phyloP scores from a whole-genome alignment of 148 eudicot genomes.

The Tetragonia tetragonoides region DNA sequence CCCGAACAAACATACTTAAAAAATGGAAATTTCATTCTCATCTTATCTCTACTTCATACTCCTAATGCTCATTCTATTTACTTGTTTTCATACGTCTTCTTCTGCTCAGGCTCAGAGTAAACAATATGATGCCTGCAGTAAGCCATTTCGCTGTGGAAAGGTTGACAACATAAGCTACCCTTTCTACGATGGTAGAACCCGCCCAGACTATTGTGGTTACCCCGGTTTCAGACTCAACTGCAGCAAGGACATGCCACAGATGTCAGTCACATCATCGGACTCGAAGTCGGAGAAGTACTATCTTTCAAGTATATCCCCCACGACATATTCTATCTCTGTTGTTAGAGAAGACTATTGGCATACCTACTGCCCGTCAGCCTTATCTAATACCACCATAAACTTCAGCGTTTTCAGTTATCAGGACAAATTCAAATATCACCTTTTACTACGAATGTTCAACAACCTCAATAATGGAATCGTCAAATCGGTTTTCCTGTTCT shows the following conservation, averaged over 20 bases:
- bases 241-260: slow-evolving; percentile 13
- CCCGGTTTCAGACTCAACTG: slow-evolving; percentile 50
- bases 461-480: neutral
- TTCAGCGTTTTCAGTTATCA: slow-evolving; percentile 19
- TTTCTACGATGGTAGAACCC: slow-evolving; percentile 37
- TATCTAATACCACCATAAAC: slow-evolving; percentile 31
- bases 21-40: neutral
- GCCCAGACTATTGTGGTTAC: slow-evolving; percentile 51
- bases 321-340: slow-evolving; percentile 17
- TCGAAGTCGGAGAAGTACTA: slow-evolving; percentile 9
- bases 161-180: slow-evolving; percentile 46
- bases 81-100: neutral
- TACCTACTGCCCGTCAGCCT: slow-evolving; percentile 19
- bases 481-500: slow-evolving; percentile 11
- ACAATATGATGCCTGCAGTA: slow-evolving; percentile 34
- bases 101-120: neutral
- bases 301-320: slow-evolving; percentile 25
- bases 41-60: neutral
- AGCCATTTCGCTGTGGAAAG: slow-evolving; percentile 34
- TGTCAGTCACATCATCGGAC: slow-evolving; percentile 20
- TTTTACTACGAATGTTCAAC: slow-evolving; percentile 38
- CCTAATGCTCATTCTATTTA: neutral
- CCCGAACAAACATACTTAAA: neutral
- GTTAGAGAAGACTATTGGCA: slow-evolving; percentile 29
- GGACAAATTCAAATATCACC: slow-evolving; percentile 26